A percentile compares a stretch with the other conserved stretches of the same genome.
Conservation (phyloP, 2,329 filamentous ascomycete genomes). For the Allantophomopsis lycopodina region DNA sequence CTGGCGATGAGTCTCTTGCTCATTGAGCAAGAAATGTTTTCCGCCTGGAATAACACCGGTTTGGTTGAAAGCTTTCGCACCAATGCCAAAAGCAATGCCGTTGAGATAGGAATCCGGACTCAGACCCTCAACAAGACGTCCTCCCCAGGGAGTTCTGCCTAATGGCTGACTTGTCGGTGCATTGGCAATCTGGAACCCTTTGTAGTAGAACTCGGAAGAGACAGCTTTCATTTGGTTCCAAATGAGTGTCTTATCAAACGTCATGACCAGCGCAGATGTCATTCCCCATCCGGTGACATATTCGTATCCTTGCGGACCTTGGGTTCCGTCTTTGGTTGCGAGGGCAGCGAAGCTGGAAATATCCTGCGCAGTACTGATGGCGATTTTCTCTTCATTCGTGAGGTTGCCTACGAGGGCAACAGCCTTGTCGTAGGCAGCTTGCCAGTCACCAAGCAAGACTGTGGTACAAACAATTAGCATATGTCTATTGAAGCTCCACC, state of each 20-base stretch:
- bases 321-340: too few species aligned
- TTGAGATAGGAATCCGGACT: conserved; percentile 50
- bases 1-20: conserved; percentile 47
- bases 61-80: conserved; percentile 65
- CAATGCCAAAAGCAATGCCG: conserved; percentile 60
- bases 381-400: conserved; percentile 64
- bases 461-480: too few species aligned
- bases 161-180: conserved; percentile 56
- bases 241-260: conserved; percentile 58
- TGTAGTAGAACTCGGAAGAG: conserved; percentile 57
- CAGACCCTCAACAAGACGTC: conserved; percentile 29
- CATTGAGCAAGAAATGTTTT: conserved; percentile 59
- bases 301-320: conserved; percentile 37
- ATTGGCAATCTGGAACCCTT: conserved; percentile 60
- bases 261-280: conserved; percentile 15
- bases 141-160: conserved; percentile 53
- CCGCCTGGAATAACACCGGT: conserved; percentile 71
- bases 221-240: conserved; percentile 51
- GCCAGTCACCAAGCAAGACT: conserved; percentile 30
- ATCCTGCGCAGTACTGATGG: conserved; percentile 1
- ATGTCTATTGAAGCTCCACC: too few species aligned
- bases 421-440: conserved; percentile 55
- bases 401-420: conserved; percentile 53
- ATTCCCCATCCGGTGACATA: conserved; percentile 43
- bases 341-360: too few species aligned